Base-by-base conservation (phyloP, 495 filamentous ascomycete species). In the Penicillium cataractarum region DNA sequence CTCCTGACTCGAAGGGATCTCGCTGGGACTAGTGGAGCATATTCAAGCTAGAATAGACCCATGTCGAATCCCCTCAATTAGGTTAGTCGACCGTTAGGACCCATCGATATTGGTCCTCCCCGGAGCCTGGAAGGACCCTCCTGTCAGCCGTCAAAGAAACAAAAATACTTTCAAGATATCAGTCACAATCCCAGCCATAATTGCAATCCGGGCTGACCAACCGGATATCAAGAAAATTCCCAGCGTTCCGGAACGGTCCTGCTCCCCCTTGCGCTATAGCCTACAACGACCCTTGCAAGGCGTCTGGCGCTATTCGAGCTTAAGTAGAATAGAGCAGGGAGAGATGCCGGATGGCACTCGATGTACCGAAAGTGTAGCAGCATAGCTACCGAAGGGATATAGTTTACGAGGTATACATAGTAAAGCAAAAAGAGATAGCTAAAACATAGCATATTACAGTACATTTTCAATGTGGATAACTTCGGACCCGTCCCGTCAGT, bases 11-110 rank as follows among this genome's bases (percentile, higher is more conserved):
- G 10, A 44, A 19, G 39, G 6, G 33, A 37, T 58, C 4, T 51
- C 2, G 27, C 22, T n/a, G 13, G 3, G 19, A 4, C 12, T 12
- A 48, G 40, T 49, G 40, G 42, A 58, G 42, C 39, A 5, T 21
- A 21, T 24, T 8, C n/a, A 22, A 35, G 51, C 29, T 35, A 21
- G 33, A 39, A 19, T 21, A 22, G 31, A 33, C 19, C 22, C 44
- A 56, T 26, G 53, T 54, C 40, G 6, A 58, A 24, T 32, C 26
- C 32, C 31, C 40, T 57, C 40, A 19, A 70, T 58, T 22, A 15
- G 58, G 67, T 56, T 70, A 67, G 65, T 57, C 57, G 58, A 58
- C 66, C 68, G 65, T 71, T 71, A 39, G 35, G 58, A 65, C 58
- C 61, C 63, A 63, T 66, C 6, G 17, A 52, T 10, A 52, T 10